Percentiles rank a stretch among this genome's conserved stretches.
phyloP scores from a whole-genome alignment of 2,329 filamentous ascomycete species.

The Claviceps sp. region DNA sequence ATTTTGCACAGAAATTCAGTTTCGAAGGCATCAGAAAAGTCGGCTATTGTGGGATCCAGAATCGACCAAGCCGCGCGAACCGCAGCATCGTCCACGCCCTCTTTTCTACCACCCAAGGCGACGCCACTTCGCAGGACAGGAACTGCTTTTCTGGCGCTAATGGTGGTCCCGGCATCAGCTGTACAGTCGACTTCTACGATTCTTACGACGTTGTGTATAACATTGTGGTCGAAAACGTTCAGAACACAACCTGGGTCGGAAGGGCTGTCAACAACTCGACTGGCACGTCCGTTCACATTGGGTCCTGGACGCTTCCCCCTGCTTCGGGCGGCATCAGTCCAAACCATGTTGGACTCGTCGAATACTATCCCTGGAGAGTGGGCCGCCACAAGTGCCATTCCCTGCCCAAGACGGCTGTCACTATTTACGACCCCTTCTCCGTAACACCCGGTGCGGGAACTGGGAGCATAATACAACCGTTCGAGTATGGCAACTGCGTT shows the following conservation, averaged over 20 bases:
- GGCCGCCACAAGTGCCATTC: neutral
- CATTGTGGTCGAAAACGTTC: neutral
- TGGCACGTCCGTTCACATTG: neutral
- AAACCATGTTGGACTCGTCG: neutral
- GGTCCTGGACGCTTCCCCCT: neutral
- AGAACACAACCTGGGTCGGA: neutral
- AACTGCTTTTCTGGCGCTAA: neutral
- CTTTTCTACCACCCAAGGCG: neutral
- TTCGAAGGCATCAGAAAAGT: conserved; percentile 4
- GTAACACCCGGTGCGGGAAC: neutral
- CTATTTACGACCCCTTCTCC: neutral
- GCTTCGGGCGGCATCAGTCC: neutral
- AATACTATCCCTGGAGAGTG: neutral
- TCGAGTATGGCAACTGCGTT: neutral
- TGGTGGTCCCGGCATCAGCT: neutral
- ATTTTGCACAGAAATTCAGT: conserved; percentile 13
- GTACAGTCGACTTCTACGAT: neutral
- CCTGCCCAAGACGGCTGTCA: neutral
- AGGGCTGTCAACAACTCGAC: neutral
- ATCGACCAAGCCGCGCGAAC: neutral
- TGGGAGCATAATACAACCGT: neutral
- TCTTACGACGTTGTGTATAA: neutral
- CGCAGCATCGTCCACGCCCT: neutral
- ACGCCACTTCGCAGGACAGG: neutral
- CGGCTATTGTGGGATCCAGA: neutral